Percentiles rank a stretch among this genome's conserved stretches.
These are phyloP conservation scores for Candida railenensis DNA, from an alignment of 805 yeast species.

Conservation along the genomic window DNA sequence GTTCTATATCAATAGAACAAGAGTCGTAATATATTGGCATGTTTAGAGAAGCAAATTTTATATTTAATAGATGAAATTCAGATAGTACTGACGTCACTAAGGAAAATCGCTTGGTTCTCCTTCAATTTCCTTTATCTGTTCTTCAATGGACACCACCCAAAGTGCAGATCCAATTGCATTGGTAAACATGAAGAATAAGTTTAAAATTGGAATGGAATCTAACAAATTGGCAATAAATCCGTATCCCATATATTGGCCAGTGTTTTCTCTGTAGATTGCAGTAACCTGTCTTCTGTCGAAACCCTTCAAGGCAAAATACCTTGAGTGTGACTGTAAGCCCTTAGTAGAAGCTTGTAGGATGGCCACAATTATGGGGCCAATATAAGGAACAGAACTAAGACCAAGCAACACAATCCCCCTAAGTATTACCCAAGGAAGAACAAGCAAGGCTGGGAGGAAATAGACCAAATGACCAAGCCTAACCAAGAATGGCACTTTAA, in stretches of 20 bases:
- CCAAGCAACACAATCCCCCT: conserved; percentile 34
- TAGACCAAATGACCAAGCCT: conserved; percentile 28
- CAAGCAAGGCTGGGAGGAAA: conserved; percentile 31
- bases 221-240: conserved; percentile 52
- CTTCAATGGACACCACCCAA: conserved; percentile 51
- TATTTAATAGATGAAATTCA: too few species aligned
- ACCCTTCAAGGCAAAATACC: conserved; percentile 60
- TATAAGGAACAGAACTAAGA: conserved; percentile 51
- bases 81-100: neutral
- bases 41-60: too few species aligned
- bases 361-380: conserved; percentile 57
- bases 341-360: conserved; percentile 53
- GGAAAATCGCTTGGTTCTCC: neutral
- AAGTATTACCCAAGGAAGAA: conserved; percentile 42
- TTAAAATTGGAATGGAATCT: conserved; percentile 54
- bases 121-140: conserved; percentile 3
- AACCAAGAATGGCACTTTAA: conserved; percentile 28
- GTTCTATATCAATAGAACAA: too few species aligned
- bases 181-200: conserved; percentile 55
- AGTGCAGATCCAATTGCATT: conserved; percentile 63
- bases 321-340: conserved; percentile 50
- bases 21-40: too few species aligned
- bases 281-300: conserved; percentile 42
- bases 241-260: conserved; percentile 47
- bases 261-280: conserved; percentile 31